Percentiles rank a stretch among this genome's conserved stretches.
phyloP scores from a whole-genome alignment of 345 rosid genomes.

The Salix caprea region DNA sequence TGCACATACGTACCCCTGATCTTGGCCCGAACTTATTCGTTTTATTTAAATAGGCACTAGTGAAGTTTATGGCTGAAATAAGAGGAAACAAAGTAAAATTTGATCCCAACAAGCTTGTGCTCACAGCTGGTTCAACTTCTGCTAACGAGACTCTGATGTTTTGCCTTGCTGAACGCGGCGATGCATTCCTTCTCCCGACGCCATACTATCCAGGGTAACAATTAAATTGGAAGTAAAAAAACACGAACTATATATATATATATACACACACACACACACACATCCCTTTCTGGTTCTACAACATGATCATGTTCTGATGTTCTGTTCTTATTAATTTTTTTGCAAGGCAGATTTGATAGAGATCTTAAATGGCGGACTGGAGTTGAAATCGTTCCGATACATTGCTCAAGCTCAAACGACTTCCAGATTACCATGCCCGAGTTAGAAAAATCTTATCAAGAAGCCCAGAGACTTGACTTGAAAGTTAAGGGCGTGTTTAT shows the following conservation, averaged over 20 bases:
- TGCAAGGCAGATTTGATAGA: conserved; percentile 27
- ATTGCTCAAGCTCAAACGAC: conserved; percentile 23
- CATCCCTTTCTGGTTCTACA: neutral
- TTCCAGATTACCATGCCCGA: conserved; percentile 19
- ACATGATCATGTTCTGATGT: too few relatives aligned
- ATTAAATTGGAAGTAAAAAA: too few relatives aligned
- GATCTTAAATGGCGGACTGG: conserved; percentile 34
- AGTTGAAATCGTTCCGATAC: conserved; percentile 33
- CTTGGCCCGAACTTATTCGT: neutral
- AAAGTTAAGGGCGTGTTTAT: conserved; percentile 24
- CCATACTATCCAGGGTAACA: conserved; percentile 36
- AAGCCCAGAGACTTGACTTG: conserved; percentile 12
- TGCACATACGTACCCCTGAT: neutral
- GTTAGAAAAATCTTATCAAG: conserved; percentile 14
- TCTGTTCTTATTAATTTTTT: too few relatives aligned
- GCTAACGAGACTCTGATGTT: conserved; percentile 33
- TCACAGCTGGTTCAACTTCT: conserved; percentile 34
- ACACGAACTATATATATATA: too few relatives aligned
- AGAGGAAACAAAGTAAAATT: conserved; percentile 25
- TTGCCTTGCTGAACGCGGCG: conserved; percentile 29
- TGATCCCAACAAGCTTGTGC: conserved; percentile 29
- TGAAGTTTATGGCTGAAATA: conserved; percentile 20
- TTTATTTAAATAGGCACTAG: conserved; percentile 15
- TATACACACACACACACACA: too few relatives aligned
- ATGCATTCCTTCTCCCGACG: conserved; percentile 31